Base-by-base conservation (phyloP, 2,329 filamentous ascomycete species). In the Fusarium coicis region DNA sequence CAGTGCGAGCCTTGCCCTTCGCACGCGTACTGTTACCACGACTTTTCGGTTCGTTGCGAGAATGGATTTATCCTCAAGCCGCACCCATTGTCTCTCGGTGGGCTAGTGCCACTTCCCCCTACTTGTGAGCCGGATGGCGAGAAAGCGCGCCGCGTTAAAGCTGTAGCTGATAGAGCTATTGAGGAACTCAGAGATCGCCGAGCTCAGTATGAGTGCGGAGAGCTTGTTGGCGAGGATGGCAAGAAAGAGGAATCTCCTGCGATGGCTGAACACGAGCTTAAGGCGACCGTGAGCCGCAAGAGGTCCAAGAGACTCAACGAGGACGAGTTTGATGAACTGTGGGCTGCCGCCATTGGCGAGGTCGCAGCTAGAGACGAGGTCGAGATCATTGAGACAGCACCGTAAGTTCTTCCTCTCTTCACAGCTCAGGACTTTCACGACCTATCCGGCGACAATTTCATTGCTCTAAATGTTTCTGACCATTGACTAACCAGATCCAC, bases 121-220 rank as follows among this genome's bases (percentile, higher is more conserved):
- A 95, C 94, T 9, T 99, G 96, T 81, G 96, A 98, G 82, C 93
- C 96, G 1, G 97, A 99, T 81, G 95, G 95, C 68, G 94, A 97
- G 78, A 98, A 97, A 81, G 94, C 93, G 12, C 91, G 94, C 43
- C 92, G 93, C 23, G 93, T 98, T 54, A 94, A 96, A 78, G 90
- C 92, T 26, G 94, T 99, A 21, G 94, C 95, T 12, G 92, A 98
- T 80, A 93, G 92, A 80, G 95, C 93, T 4, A 89, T 98, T 8
- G 94, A 97, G 77, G 92, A 95, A 76, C 88, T 99, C 54, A 90
- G 96, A 60, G 91, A 97, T 74, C 91, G 93, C 44, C 91, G 94
- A 66, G 96, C 96, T 62, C 92, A 95, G 77, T 98, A 91, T 78
- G 96, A 99, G 84, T 99, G 96, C 77, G 94, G 95, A 23, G 92